Evolutionary conservation across 1,139 yeast genomes (phyloP).

Genomic region (Magnusiomyces ingens): DNA sequence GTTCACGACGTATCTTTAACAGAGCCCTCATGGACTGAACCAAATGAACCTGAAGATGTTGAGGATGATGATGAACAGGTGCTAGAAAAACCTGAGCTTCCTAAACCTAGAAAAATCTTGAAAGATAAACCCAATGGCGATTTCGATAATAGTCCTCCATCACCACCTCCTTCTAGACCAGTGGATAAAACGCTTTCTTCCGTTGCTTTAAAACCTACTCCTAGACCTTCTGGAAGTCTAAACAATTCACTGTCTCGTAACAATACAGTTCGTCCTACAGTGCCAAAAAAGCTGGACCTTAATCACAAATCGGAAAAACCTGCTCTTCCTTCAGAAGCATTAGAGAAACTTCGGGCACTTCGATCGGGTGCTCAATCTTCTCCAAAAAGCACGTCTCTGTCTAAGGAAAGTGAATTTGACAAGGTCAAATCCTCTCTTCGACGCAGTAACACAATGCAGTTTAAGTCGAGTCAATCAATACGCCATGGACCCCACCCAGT

Average conservation of each 20-base stretch:
- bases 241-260: background rate
- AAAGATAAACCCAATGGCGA: too few relatives aligned
- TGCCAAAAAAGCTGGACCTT: slow-evolving; percentile 10
- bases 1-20: background rate
- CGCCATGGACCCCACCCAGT: background rate
- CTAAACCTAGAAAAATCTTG: too few relatives aligned
- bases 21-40: slow-evolving; percentile 3
- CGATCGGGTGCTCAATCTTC: slow-evolving; percentile 18
- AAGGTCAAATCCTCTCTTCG: slow-evolving; percentile 19
- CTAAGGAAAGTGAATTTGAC: slow-evolving; percentile 19
- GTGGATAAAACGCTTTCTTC: background rate
- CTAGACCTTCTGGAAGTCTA: background rate
- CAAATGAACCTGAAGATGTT: background rate
- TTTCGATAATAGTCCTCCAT: background rate
- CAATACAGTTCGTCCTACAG: slow-evolving; percentile 7
- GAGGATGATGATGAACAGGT: background rate
- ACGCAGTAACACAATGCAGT: slow-evolving; percentile 22
- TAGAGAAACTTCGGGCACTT: slow-evolving; percentile 22
- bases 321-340: slow-evolving; percentile 18
- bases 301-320: slow-evolving; percentile 1
- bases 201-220: background rate
- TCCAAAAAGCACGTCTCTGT: slow-evolving; percentile 12
- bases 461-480: slow-evolving; percentile 8
- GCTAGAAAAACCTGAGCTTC: background rate
- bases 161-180: background rate